Conservation (phyloP, 23 red algal species). For the Gracilaria gracilis region DNA sequence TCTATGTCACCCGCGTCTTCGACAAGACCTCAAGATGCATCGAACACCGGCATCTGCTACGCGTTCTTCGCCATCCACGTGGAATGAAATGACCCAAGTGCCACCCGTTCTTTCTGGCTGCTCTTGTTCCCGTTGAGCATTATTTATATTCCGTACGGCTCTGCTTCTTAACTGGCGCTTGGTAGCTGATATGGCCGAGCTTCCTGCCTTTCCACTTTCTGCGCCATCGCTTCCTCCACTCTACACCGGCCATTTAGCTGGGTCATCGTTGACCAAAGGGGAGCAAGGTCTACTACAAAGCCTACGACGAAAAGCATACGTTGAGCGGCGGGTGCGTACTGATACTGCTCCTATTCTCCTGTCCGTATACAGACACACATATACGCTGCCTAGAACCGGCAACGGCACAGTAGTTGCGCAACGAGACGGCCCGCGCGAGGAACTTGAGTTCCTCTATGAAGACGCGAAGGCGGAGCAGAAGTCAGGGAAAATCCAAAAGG, state of each 20-base stretch:
- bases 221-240: not conserved
- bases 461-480: slow-evolving; percentile 77
- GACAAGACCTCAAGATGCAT: too few species aligned
- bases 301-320: not conserved
- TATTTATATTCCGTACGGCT: not conserved
- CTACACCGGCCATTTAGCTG: not conserved
- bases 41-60: not conserved
- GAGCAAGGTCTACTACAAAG: not conserved
- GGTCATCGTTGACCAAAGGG: slow-evolving; percentile 16
- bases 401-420: not conserved
- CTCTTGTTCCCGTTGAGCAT: not conserved
- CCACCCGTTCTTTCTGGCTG: too few species aligned
- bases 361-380: not conserved
- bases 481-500: slow-evolving; percentile 35
- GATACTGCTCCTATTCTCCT: not conserved
- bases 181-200: not conserved
- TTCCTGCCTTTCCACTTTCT: not conserved
- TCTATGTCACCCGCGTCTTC: too few species aligned
- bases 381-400: slow-evolving; percentile 2
- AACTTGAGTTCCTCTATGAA: slow-evolving; percentile 57
- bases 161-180: not conserved
- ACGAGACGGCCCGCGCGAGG: slow-evolving; percentile 51
- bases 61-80: not conserved
- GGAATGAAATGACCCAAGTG: not conserved
- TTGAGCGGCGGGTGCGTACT: not conserved